A percentile compares a stretch with the other conserved stretches of the same genome.
Evolutionary conservation across 2,329 filamentous ascomycete genomes (phyloP).

Genomic region (Mycosphaerella sp.): DNA sequence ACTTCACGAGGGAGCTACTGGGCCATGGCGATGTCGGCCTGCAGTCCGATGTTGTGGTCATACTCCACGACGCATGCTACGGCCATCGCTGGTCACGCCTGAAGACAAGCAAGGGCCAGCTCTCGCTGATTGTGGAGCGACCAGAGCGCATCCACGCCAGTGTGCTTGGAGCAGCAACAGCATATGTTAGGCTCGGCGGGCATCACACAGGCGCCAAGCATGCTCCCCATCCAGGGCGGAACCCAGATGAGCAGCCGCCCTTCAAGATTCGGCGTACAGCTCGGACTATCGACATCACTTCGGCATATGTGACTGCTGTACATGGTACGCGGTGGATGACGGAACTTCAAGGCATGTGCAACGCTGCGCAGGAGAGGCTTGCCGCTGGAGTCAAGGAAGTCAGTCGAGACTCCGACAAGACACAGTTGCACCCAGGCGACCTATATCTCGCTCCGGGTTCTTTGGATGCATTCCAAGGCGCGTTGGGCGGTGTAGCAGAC

Average conservation of each 20-base stretch:
- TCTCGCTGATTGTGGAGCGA: conserved; percentile 83
- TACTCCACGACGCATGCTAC: conserved; percentile 91
- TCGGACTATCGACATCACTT: conserved; percentile 63
- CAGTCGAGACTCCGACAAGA: conserved; percentile 52
- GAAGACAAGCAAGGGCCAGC: conserved; percentile 62
- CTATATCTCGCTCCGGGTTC: conserved; percentile 87
- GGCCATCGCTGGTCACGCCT: conserved; percentile 86
- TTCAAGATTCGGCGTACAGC: conserved; percentile 81
- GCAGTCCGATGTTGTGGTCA: conserved; percentile 62
- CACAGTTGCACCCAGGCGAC: conserved; percentile 76
- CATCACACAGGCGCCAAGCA: conserved; percentile 66
- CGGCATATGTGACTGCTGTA: conserved; percentile 77
- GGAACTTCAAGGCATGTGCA: conserved; percentile 79
- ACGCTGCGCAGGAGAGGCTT: conserved; percentile 69
- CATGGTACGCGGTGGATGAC: conserved; percentile 93
- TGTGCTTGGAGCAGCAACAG: conserved; percentile 72
- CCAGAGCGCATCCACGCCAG: conserved; percentile 85
- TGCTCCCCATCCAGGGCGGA: conserved; percentile 56
- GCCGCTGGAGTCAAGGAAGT: conserved; percentile 73
- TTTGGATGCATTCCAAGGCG: conserved; percentile 78
- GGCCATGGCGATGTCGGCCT: conserved; percentile 49
- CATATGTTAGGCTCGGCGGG: conserved; percentile 84
- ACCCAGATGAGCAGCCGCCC: conserved; percentile 54
- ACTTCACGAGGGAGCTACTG: conserved; percentile 65
- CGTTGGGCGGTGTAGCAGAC: conserved; percentile 86